Conservation (phyloP, 2,329 filamentous ascomycete genomes). For the Domatiomyces catenatus region DNA sequence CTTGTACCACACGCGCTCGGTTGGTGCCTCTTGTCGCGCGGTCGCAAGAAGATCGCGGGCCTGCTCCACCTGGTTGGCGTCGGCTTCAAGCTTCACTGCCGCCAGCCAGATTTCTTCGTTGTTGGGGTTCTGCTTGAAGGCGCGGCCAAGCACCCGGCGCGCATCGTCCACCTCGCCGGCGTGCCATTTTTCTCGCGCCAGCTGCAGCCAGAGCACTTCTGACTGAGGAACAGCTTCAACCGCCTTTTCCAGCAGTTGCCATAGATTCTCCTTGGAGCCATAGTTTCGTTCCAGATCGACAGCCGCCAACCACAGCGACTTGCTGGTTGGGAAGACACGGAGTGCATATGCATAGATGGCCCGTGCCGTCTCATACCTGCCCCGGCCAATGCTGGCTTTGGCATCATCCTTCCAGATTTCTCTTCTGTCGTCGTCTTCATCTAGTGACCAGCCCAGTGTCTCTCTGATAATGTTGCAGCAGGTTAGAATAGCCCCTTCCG, state of each 20-base stretch:
- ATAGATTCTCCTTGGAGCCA: constrained; percentile 66
- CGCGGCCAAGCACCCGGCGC: constrained; percentile 66
- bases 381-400: constrained; percentile 61
- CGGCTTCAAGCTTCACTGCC: constrained; percentile 88
- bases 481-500: constrained; percentile 73
- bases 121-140: constrained; percentile 88
- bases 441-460: constrained; percentile 80
- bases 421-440: constrained; percentile 92
- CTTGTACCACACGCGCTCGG: constrained; percentile 95
- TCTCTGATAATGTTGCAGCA: constrained; percentile 82
- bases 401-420: constrained; percentile 95
- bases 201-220: constrained; percentile 87
- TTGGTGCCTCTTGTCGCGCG: constrained; percentile 76
- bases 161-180: constrained; percentile 77
- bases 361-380: constrained; percentile 74
- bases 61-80: constrained; percentile 67
- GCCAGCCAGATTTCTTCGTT: constrained; percentile 98
- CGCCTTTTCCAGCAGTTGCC: constrained; percentile 76
- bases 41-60: constrained; percentile 67
- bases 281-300: constrained; percentile 85
- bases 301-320: constrained; percentile 76
- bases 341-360: constrained; percentile 88
- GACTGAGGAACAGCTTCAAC: constrained; percentile 85
- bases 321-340: constrained; percentile 75
- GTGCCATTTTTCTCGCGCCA: constrained; percentile 89